Evolutionary conservation across 2,329 filamentous ascomycete genomes (phyloP).

Genomic region (Penicillium sp.): DNA sequence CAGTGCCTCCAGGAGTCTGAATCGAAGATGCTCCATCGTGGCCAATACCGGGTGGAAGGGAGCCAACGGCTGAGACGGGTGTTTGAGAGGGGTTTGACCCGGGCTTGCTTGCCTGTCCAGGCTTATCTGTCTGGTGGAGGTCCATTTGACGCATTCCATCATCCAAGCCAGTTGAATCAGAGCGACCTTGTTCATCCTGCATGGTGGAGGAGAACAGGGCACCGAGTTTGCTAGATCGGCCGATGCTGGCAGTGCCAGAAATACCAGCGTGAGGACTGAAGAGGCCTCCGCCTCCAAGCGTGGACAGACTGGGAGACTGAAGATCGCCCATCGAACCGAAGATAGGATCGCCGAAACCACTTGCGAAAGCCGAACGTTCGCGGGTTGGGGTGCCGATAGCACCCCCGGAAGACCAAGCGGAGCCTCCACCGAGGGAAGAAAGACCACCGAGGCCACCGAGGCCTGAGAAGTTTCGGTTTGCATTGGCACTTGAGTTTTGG

Average conservation of each 20-base stretch:
- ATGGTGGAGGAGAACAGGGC: constrained; percentile 88
- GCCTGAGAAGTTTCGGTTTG: constrained; percentile 69
- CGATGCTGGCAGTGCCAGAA: constrained; percentile 66
- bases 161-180: constrained; percentile 62
- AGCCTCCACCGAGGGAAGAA: constrained; percentile 56
- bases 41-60: constrained; percentile 35
- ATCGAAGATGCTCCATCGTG: constrained; percentile 36
- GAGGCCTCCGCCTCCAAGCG: constrained; percentile 52
- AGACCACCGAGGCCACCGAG: constrained; percentile 59
- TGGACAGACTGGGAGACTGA: constrained; percentile 55
- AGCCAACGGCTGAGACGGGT: constrained; percentile 41
- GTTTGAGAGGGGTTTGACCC: constrained; percentile 40
- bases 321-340: constrained; percentile 79
- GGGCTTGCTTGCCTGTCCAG: constrained; percentile 33
- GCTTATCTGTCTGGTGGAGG: constrained; percentile 33
- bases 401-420: constrained; percentile 61
- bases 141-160: constrained; percentile 61
- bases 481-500: constrained; percentile 86
- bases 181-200: constrained; percentile 64
- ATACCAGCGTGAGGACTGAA: constrained; percentile 66
- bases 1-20: constrained; percentile 57
- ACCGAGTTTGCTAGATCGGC: constrained; percentile 79
- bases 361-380: constrained; percentile 56
- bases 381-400: constrained; percentile 74
- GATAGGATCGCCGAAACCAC: constrained; percentile 63